phyloP scores from a whole-genome alignment of 371 early-diverging fungal genomes.

The Mortierella sp. region DNA sequence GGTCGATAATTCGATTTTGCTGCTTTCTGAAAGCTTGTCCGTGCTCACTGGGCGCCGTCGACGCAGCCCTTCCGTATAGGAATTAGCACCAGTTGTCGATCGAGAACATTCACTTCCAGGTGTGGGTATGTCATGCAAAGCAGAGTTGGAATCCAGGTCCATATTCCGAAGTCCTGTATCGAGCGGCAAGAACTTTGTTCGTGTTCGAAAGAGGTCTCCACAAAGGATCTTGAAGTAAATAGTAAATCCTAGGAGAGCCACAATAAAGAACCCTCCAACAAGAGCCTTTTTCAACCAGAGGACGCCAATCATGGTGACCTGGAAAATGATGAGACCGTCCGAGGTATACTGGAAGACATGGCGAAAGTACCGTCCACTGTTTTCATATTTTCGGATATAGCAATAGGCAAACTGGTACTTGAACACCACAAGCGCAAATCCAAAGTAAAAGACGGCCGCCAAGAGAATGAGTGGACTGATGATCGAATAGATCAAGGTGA shows the following conservation, averaged over 20 bases:
- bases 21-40: too few relatives aligned
- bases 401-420: slow-evolving; percentile 87
- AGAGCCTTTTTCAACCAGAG: slow-evolving; percentile 71
- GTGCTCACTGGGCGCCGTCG: too few relatives aligned
- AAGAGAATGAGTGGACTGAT: slow-evolving; percentile 88
- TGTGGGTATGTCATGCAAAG: background rate
- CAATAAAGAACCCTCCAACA: slow-evolving; percentile 58
- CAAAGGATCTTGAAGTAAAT: slow-evolving; percentile 66
- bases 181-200: slow-evolving; percentile 62
- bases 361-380: slow-evolving; percentile 81
- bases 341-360: slow-evolving; percentile 83
- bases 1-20: too few relatives aligned
- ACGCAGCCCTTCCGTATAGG: too few relatives aligned
- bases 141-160: slow-evolving; percentile 11
- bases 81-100: too few relatives aligned
- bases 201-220: slow-evolving; percentile 64
- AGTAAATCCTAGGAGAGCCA: slow-evolving; percentile 65
- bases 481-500: slow-evolving; percentile 87
- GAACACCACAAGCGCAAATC: slow-evolving; percentile 79
- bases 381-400: slow-evolving; percentile 88
- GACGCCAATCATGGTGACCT: slow-evolving; percentile 86
- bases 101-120: too few relatives aligned
- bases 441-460: slow-evolving; percentile 81
- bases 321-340: slow-evolving; percentile 85
- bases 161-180: slow-evolving; percentile 46